Evolutionary conservation across 83 land plant genomes (phyloP).

Genomic region (Isoetes engelmannii): DNA sequence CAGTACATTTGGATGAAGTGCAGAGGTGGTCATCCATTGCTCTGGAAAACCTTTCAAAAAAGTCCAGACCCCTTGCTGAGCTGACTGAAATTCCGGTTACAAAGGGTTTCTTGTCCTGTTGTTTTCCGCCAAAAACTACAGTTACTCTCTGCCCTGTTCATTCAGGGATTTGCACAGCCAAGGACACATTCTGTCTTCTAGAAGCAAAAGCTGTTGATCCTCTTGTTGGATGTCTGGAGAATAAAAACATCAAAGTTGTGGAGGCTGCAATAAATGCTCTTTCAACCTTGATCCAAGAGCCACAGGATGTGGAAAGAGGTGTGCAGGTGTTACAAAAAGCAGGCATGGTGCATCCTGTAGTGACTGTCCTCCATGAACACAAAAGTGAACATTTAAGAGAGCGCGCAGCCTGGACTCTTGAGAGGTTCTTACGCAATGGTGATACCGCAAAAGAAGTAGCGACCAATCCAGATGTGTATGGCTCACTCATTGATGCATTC

Average conservation of each 20-base stretch:
- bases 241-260: conserved; percentile 59
- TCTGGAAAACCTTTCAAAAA: conserved; percentile 70
- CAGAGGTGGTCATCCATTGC: conserved; percentile 71
- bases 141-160: conserved; percentile 63
- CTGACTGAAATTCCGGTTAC: conserved; percentile 43
- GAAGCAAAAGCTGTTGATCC: conserved; percentile 65
- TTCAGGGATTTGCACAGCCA: conserved; percentile 68
- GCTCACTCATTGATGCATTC: conserved; percentile 87
- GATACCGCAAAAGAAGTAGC: conserved; percentile 64
- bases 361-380: conserved; percentile 69
- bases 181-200: conserved; percentile 68
- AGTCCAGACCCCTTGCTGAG: conserved; percentile 51
- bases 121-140: conserved; percentile 47
- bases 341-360: conserved; percentile 62
- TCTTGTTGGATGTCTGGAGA: conserved; percentile 73
- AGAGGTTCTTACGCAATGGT: conserved; percentile 67
- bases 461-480: conserved; percentile 57
- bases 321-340: conserved; percentile 49
- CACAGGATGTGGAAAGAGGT: conserved; percentile 62
- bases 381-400: conserved; percentile 62
- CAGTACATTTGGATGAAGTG: conserved; percentile 71
- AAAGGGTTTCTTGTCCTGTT: conserved; percentile 35
- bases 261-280: conserved; percentile 85
- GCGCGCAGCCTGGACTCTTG: conserved; percentile 79
- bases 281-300: conserved; percentile 64